phyloP scores from a whole-genome alignment of 129 eudicot species.

The Escallonia rubra region DNA sequence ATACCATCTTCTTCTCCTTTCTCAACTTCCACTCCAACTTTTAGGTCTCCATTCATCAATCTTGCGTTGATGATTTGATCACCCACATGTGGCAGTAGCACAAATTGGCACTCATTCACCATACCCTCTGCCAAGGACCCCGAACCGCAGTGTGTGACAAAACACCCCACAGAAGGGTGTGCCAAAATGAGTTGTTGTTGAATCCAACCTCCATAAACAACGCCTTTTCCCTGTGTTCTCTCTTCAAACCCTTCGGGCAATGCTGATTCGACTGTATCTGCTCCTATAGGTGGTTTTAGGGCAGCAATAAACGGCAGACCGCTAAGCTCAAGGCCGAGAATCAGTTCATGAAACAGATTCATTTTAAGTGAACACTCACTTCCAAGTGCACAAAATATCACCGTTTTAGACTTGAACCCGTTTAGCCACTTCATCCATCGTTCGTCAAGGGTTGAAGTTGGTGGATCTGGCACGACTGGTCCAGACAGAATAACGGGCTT shows the following conservation, averaged over 20 bases:
- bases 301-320: constrained; percentile 36
- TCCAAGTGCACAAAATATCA: constrained; percentile 34
- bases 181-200: constrained; percentile 29
- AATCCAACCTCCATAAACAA: constrained; percentile 32
- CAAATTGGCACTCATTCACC: constrained; percentile 37
- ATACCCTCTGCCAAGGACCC: constrained; percentile 35
- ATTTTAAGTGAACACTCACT: constrained; percentile 23
- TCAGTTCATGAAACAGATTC: constrained; percentile 33
- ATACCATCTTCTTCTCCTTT: constrained; percentile 26
- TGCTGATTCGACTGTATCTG: constrained; percentile 17
- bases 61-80: constrained; percentile 32
- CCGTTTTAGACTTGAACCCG: constrained; percentile 5
- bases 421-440: constrained; percentile 26
- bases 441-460: constrained; percentile 18
- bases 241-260: constrained; percentile 26
- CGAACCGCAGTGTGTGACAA: constrained; percentile 36
- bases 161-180: constrained; percentile 38
- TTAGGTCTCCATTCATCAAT: constrained; percentile 24
- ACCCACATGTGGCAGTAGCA: constrained; percentile 26
- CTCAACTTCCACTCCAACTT: constrained; percentile 38
- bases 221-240: constrained; percentile 25
- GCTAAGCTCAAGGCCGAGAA: constrained; percentile 33
- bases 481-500: constrained; percentile 43
- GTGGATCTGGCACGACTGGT: constrained; percentile 32
- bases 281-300: constrained; percentile 23